Evolutionary conservation across 2,329 filamentous ascomycete genomes (phyloP).

Genomic region (Sphaerulina vaccinii): DNA sequence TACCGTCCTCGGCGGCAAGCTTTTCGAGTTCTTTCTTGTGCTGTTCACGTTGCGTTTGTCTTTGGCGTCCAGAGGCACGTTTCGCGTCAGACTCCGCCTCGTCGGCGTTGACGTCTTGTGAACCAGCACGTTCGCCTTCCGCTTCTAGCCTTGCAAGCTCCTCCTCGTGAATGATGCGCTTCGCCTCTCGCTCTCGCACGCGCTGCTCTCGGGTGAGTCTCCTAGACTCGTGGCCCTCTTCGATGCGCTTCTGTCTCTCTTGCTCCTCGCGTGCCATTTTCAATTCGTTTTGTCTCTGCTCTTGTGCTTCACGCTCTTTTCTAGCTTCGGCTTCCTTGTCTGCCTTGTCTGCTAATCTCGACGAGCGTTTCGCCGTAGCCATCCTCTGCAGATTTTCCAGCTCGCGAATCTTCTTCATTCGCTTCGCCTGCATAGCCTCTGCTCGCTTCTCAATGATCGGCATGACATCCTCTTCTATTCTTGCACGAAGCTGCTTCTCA

Average conservation of each 20-base stretch:
- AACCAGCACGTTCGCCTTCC: constrained; percentile 32
- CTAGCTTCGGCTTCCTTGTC: constrained; percentile 77
- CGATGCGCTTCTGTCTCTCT: constrained; percentile 62
- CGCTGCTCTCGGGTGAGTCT: constrained; percentile 83
- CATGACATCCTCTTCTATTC: constrained; percentile 73
- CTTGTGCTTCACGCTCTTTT: constrained; percentile 67
- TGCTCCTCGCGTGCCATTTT: constrained; percentile 60
- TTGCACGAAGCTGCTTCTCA: constrained; percentile 72
- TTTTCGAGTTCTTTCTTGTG: constrained; percentile 73
- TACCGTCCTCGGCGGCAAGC: constrained; percentile 68
- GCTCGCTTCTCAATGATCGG: constrained; percentile 79
- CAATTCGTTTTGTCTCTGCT: constrained; percentile 64
- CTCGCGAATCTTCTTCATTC: constrained; percentile 75
- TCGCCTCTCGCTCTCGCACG: constrained; percentile 78
- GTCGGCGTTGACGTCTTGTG: constrained; percentile 51
- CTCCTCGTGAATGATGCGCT: constrained; percentile 79
- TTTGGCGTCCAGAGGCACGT: constrained; percentile 72
- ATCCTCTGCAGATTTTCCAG: constrained; percentile 78
- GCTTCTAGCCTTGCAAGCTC: constrained; percentile 78
- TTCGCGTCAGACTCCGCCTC: constrained; percentile 49
- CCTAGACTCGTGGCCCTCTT: constrained; percentile 73
- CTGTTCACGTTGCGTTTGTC: constrained; percentile 79
- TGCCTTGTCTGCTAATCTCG: constrained; percentile 76
- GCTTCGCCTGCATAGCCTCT: constrained; percentile 67
- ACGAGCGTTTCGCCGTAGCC: constrained; percentile 91